These are phyloP conservation scores for Erysimum pusillum DNA, from an alignment of 441 rosid species.

Conservation along the genomic window DNA sequence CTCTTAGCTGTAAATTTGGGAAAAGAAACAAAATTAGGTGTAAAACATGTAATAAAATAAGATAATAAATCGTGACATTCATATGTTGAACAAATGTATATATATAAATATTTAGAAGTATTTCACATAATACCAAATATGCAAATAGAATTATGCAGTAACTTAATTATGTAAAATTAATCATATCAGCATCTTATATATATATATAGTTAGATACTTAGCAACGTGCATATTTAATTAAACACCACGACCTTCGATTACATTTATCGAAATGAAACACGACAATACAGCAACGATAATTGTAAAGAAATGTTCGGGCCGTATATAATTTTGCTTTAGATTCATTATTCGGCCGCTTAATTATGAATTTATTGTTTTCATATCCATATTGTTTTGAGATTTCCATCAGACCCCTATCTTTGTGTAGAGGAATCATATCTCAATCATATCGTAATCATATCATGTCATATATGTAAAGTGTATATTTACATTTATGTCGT, in stretches of 20 bases:
- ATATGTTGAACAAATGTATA: neutral
- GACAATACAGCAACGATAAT: neutral
- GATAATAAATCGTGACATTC: neutral
- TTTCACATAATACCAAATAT: neutral
- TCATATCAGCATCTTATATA: no score
- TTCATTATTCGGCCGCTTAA: constrained; percentile 14
- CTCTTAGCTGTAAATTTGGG: constrained; percentile 5
- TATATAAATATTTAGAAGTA: neutral
- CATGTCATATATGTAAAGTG: no score
- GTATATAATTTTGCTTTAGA: neutral
- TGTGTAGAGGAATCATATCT: no score
- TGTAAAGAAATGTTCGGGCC: constrained; percentile 9
- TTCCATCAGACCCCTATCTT: neutral
- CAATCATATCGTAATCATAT: no score
- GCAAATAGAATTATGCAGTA: no score
- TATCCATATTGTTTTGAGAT: neutral
- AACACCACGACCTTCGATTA: neutral
- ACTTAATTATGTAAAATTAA: no score
- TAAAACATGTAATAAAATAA: neutral
- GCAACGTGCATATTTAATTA: neutral
- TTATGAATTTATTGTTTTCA: constrained; percentile 2
- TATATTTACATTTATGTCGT: no score
- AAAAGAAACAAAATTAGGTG: neutral
- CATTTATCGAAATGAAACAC: neutral
- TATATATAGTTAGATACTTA: neutral